phyloP scores from a whole-genome alignment of 139 green algal species.

The Closterium sp. region DNA sequence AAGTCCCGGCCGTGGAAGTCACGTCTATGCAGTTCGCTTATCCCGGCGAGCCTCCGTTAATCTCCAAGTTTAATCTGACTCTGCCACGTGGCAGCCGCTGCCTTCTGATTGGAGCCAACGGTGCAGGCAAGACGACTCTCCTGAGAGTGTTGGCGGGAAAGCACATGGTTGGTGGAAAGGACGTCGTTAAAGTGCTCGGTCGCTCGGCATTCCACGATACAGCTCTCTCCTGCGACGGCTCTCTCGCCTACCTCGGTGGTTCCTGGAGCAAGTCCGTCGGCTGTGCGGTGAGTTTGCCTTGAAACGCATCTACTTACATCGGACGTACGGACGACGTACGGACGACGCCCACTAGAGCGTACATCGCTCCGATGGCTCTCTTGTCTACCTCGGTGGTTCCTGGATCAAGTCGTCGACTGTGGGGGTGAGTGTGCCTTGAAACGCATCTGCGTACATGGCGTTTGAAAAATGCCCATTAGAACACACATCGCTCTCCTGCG shows the following conservation, averaged over 20 bases:
- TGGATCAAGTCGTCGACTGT: too few species aligned
- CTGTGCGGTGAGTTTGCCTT: slow-evolving; percentile 62
- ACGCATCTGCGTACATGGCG: neutral
- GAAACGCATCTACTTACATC: neutral
- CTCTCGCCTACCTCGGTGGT: slow-evolving; percentile 88
- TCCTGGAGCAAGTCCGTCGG: slow-evolving; percentile 92
- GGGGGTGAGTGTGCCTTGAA: too few species aligned
- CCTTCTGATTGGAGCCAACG: slow-evolving; percentile 91
- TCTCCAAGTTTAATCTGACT: slow-evolving; percentile 63
- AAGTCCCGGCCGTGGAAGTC: slow-evolving; percentile 10
- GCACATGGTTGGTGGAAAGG: slow-evolving; percentile 83
- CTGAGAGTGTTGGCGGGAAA: slow-evolving; percentile 91
- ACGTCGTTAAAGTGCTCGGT: slow-evolving; percentile 76
- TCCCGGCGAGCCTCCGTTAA: slow-evolving; percentile 36
- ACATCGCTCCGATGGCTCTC: too few species aligned
- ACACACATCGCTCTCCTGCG: slow-evolving; percentile 73
- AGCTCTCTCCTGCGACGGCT: slow-evolving; percentile 72
- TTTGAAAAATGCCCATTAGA: neutral
- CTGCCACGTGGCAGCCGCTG: slow-evolving; percentile 76
- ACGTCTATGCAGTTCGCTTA: slow-evolving; percentile 32
- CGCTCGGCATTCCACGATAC: slow-evolving; percentile 89
- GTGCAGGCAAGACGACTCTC: slow-evolving; percentile 84
- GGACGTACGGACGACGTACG: too few species aligned
- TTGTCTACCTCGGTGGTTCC: too few species aligned
- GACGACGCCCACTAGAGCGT: too few species aligned